Conservation (phyloP, 2,329 filamentous ascomycete genomes). For the Mariannaea sp. region DNA sequence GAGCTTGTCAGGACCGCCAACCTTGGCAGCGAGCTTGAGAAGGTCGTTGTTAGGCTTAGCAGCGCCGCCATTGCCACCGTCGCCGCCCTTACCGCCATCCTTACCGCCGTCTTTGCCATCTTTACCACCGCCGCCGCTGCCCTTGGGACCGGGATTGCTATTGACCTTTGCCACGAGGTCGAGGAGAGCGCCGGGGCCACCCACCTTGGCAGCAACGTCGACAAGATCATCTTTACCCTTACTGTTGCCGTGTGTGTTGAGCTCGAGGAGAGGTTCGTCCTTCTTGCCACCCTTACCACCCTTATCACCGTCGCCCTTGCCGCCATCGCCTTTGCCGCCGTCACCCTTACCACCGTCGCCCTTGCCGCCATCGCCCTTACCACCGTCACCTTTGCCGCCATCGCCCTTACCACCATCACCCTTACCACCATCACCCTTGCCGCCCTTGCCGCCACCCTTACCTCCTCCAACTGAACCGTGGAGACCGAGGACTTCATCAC, state of each 20-base stretch:
- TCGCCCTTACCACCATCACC: neutral
- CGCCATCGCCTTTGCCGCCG: too few relatives aligned
- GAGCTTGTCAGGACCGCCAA: conserved; percentile 2
- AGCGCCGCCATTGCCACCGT: neutral
- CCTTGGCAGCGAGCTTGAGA: neutral
- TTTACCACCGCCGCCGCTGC: too few relatives aligned
- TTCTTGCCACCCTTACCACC: too few relatives aligned
- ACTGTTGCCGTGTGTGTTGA: neutral
- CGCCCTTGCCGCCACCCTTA: neutral
- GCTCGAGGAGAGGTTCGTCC: neutral
- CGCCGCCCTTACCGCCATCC: too few relatives aligned
- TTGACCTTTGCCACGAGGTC: neutral
- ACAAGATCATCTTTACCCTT: neutral
- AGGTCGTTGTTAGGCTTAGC: neutral
- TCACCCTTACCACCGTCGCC: neutral
- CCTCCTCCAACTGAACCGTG: neutral
- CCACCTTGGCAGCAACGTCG: neutral
- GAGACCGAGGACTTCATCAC: neutral
- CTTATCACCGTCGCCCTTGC: too few relatives aligned
- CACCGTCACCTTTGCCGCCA: neutral
- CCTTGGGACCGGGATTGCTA: too few relatives aligned
- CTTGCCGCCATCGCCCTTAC: neutral
- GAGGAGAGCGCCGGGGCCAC: neutral
- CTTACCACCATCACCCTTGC: neutral
- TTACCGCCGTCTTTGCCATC: too few relatives aligned